A percentile compares a stretch with the other conserved stretches of the same genome.
Conservation (phyloP, 176 grass and related monocot genomes). For the Oryza meridionalis region DNA sequence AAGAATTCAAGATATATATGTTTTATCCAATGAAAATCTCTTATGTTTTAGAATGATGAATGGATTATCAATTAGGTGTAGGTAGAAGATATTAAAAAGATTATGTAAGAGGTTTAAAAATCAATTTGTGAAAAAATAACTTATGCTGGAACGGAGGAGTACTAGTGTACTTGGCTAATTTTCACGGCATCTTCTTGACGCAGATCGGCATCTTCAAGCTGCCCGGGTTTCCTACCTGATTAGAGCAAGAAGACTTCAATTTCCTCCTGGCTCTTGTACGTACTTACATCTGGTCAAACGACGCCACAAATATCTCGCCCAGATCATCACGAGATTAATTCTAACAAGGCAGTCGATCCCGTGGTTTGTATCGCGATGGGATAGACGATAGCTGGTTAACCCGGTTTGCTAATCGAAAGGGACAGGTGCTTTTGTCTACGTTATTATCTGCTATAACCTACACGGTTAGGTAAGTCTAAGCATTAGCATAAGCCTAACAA, state of each 20-base stretch:
- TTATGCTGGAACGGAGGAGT: too few species aligned
- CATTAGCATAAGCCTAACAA: not conserved
- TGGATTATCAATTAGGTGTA: too few species aligned
- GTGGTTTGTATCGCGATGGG: not conserved
- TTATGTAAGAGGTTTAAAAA: too few species aligned
- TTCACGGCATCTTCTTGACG: too few species aligned
- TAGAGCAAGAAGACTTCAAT: conserved; percentile 14
- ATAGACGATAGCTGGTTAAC: not conserved
- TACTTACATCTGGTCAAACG: not conserved
- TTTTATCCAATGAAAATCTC: too few species aligned
- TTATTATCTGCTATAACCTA: conserved; percentile 15
- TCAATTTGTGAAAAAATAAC: too few species aligned
- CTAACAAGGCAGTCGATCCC: not conserved
- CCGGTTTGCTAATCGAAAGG: not conserved
- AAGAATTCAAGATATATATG: too few species aligned
- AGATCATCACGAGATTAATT: not conserved
- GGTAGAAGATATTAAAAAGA: too few species aligned
- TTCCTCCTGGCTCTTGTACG: not conserved
- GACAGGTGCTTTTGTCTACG: not conserved
- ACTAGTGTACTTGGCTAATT: too few species aligned
- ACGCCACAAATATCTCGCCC: not conserved
- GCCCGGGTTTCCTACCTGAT: not conserved
- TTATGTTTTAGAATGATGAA: too few species aligned
- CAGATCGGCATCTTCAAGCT: not conserved
- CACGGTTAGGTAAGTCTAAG: not conserved